Percentiles rank a stretch among this genome's conserved stretches.
Evolutionary conservation across 2,329 filamentous ascomycete species (phyloP).

Genomic region (Pseudocercospora fuligena): DNA sequence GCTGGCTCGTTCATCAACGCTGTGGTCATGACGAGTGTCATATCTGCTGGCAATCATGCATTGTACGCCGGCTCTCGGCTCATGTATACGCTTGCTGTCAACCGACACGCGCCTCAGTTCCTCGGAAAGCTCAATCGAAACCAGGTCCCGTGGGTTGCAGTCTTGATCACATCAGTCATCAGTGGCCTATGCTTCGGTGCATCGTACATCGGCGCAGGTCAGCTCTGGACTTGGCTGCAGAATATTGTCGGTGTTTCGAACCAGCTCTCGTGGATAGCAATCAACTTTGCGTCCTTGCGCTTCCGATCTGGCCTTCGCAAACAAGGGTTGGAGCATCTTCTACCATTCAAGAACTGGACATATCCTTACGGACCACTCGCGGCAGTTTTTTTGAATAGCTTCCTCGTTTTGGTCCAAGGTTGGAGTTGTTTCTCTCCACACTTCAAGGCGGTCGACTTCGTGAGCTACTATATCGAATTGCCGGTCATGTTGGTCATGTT

Average conservation of each 20-base stretch:
- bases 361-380: conserved; percentile 66
- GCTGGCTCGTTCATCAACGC: conserved; percentile 66
- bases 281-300: conserved; percentile 67
- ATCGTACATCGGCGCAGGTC: conserved; percentile 66
- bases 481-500: conserved; percentile 63
- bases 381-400: conserved; percentile 60
- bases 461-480: conserved; percentile 65
- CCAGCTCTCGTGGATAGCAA: conserved; percentile 69
- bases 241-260: conserved; percentile 72
- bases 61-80: conserved; percentile 62
- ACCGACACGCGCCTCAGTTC: conserved; percentile 61
- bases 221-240: conserved; percentile 70
- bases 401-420: conserved; percentile 67
- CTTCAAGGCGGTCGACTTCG: conserved; percentile 64
- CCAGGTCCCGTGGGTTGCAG: conserved; percentile 60
- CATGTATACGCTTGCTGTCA: conserved; percentile 61
- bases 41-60: conserved; percentile 64
- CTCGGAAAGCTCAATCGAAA: conserved; percentile 55
- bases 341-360: conserved; percentile 70
- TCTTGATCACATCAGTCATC: conserved; percentile 49
- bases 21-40: conserved; percentile 63
- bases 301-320: conserved; percentile 63
- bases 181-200: conserved; percentile 63
- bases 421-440: conserved; percentile 66
- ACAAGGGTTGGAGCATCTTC: conserved; percentile 65